Percentiles rank a stretch among this genome's conserved stretches.
Evolutionary conservation across 2,329 filamentous ascomycete genomes (phyloP).

Genomic region (Ceratocystis lukuohia): DNA sequence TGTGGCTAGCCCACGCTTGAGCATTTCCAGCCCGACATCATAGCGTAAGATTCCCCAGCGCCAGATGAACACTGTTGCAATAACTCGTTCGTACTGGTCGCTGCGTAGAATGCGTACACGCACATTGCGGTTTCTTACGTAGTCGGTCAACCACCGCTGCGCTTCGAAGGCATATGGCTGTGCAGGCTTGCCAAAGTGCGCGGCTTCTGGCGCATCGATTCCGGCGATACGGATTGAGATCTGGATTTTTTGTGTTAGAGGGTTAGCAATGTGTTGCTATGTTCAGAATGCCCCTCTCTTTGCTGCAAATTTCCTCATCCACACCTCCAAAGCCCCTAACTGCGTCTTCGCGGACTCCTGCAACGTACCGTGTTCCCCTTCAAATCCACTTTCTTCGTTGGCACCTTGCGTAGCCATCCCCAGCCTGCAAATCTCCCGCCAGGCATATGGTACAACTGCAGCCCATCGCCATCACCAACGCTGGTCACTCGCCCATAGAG

Average conservation of each 20-base stretch:
- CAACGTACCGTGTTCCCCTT: slow-evolving; percentile 60
- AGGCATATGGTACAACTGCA: slow-evolving; percentile 86
- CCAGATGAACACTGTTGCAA: slow-evolving; percentile 70
- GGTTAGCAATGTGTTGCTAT: background rate
- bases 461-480: slow-evolving; percentile 93
- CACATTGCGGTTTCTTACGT: slow-evolving; percentile 59
- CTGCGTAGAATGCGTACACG: slow-evolving; percentile 69
- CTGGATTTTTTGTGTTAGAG: slow-evolving; percentile 32
- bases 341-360: background rate
- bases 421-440: slow-evolving; percentile 79
- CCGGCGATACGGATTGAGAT: slow-evolving; percentile 83
- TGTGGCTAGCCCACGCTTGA: slow-evolving; percentile 71
- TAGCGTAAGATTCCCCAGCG: slow-evolving; percentile 52
- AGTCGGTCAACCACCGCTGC: slow-evolving; percentile 61
- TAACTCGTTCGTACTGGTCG: slow-evolving; percentile 86
- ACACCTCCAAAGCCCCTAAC: background rate
- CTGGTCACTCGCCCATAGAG: slow-evolving; percentile 79
- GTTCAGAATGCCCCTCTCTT: background rate
- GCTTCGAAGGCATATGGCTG: slow-evolving; percentile 79
- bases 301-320: background rate
- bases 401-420: slow-evolving; percentile 77
- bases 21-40: slow-evolving; percentile 83
- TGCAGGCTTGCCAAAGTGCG: slow-evolving; percentile 79
- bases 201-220: slow-evolving; percentile 80
- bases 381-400: slow-evolving; percentile 52